These are phyloP conservation scores for Gleditsia sinensis DNA, from an alignment of 306 rosid genomes.

Conservation along the genomic window DNA sequence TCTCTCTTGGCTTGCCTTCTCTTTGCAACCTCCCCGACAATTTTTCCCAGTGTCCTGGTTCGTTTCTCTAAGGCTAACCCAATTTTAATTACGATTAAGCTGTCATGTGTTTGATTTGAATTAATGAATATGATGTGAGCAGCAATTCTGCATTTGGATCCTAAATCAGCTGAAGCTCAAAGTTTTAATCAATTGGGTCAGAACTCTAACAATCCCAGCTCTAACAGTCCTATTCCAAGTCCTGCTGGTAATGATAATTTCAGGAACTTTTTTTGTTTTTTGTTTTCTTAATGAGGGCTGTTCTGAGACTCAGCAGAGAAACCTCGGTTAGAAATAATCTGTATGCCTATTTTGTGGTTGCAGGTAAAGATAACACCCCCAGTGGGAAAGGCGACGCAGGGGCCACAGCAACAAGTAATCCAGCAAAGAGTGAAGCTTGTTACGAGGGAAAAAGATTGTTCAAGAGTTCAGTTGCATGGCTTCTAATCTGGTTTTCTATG, in stretches of 20 bases:
- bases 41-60: slow-evolving; percentile 64
- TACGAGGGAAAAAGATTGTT: slow-evolving; percentile 7
- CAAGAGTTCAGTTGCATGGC: neutral
- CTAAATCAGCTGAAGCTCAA: slow-evolving; percentile 65
- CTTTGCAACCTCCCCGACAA: slow-evolving; percentile 57
- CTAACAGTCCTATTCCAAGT: slow-evolving; percentile 33
- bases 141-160: slow-evolving; percentile 68
- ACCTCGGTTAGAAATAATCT: no score
- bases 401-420: neutral
- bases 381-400: slow-evolving; percentile 4
- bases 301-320: no score
- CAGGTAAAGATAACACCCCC: neutral
- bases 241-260: neutral
- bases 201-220: slow-evolving; percentile 20
- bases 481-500: neutral
- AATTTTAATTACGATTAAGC: neutral
- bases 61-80: neutral
- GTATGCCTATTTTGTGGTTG: neutral
- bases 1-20: slow-evolving; percentile 54
- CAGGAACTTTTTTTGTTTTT: neutral
- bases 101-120: no score
- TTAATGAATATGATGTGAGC: neutral
- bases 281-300: no score
- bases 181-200: slow-evolving; percentile 53
- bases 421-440: slow-evolving; percentile 5